Base-by-base conservation (phyloP, 2,329 filamentous ascomycete genomes). In the Trichoderma sp. region DNA sequence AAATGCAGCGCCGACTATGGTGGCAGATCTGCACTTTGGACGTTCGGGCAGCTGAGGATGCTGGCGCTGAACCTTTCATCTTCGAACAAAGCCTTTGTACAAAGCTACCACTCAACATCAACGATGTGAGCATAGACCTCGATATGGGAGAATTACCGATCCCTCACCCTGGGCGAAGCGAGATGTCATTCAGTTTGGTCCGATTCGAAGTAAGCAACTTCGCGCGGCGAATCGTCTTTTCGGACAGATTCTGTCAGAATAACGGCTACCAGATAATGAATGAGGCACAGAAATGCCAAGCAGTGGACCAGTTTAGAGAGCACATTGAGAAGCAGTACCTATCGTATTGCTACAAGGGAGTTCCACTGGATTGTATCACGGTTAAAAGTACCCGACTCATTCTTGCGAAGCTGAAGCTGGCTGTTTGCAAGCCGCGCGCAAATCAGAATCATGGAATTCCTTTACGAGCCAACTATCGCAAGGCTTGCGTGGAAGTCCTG, bases 1-100 rank as follows among this genome's bases (percentile, higher is more conserved):
- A 87, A 71, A 82, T 86, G 74, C 79, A 84, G 2, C 80, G 84
- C 45, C 77, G 84, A 22, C 74, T 86, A 7, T 86, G 84, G 84
- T 86, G 84, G 83, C 81, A 84, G 64, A 79, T 86, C 5, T 83
- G 80, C 70, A 79, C 81, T 12, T 76, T 84, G 2, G 83, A 86
- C 70, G 78, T 80, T 13, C 76, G 84, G 53, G 80, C 83, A 5
- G 82, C 83, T 7, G 84, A 87, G 71, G 85, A 87, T 68, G 83
- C 86, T 71, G 85, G 85, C 2, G 56, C 71, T 42, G 66, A 70
- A 15, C 70, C 70, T 34, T 57, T 17, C 7, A 65, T 72, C 39
- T 12, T 69, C 17, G 64, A 67, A 19, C 27, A 32, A 22, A 59
- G n/a, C 5, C 45, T 54, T 64, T 7, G 19, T 29, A 39, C 64